Percentiles rank a stretch among this genome's conserved stretches.
phyloP scores from a whole-genome alignment of 345 rosid species.

The Chamaenerion angustifolium region DNA sequence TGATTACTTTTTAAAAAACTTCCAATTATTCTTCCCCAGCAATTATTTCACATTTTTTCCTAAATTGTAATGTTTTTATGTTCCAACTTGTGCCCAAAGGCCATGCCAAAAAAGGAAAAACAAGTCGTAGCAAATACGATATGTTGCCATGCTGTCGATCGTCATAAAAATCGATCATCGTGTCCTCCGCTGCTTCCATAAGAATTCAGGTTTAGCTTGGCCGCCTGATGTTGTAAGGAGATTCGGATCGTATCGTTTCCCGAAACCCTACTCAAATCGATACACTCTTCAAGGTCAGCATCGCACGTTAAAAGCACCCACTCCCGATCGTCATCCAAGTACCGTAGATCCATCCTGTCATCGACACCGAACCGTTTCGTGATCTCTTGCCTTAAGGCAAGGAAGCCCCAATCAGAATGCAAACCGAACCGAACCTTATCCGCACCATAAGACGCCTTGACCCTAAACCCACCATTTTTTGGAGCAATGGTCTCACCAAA shows the following conservation, averaged over 20 bases:
- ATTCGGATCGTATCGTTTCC: slow-evolving; percentile 42
- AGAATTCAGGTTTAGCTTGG: slow-evolving; percentile 3
- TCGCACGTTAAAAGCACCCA: slow-evolving; percentile 71
- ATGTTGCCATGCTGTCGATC: no score
- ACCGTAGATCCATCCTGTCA: slow-evolving; percentile 38
- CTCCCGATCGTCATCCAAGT: slow-evolving; percentile 55
- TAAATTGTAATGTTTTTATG: no score
- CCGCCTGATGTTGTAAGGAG: slow-evolving; percentile 27
- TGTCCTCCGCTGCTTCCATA: slow-evolving; percentile 5
- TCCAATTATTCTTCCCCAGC: no score
- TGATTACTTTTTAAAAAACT: no score
- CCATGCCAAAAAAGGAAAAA: no score
- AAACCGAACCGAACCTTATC: slow-evolving; percentile 40
- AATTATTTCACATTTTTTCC: no score
- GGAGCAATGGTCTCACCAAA: slow-evolving; percentile 21
- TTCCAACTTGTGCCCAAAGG: no score
- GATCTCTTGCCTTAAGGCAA: slow-evolving; percentile 43
- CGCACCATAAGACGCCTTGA: slow-evolving; percentile 35
- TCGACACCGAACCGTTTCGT: slow-evolving; percentile 38
- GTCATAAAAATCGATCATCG: slow-evolving; percentile 6
- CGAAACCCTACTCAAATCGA: slow-evolving; percentile 39
- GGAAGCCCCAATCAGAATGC: slow-evolving; percentile 36
- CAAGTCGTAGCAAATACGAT: no score
- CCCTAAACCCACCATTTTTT: slow-evolving; percentile 16
- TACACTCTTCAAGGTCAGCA: slow-evolving; percentile 77